Base-by-base conservation (phyloP, 106 monocot genomes). In the Dendrobium officinale region DNA sequence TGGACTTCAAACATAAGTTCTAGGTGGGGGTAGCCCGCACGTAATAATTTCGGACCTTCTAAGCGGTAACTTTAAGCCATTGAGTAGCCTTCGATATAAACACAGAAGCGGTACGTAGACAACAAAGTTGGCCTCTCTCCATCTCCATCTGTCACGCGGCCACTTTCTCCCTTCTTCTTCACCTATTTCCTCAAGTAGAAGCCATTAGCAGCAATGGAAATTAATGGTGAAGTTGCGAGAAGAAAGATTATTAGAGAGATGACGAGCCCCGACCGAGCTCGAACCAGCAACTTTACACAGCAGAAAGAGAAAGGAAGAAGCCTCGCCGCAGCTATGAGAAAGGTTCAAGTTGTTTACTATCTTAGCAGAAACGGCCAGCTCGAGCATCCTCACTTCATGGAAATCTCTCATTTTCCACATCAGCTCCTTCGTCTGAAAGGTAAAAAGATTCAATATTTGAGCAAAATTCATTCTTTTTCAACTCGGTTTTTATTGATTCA, bases 381-480 rank as follows among this genome's bases (percentile, higher is more conserved):
- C 42, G 95, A 96, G 78, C 95, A 96, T 77, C 95, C 95, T 9
- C 95, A 96, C 77, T 96, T 96, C 84, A 87, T 96, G 89, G 95
- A 96, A 86, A 83, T 96, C 79, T 59, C 93, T 44, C 89, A 84
- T 43, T 85, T 83, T 72, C 88, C 86, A 9, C 91, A 84, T 68
- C 93, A 96, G 37, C 91, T 84, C 1, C 85, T 93, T 13, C 86
- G 89, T 24, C 89, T 96, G 77, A 96, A 51, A 51, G 51, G 51
- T 15, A 13, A 51, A 51, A 51, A 51, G 15, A 51, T 51, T 51
- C 51, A 10, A 51, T 13, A 9, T 51, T 51, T 51, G 15, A 10
- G 51, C 51, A 51, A 51, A 51, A 51, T 51, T 51, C 11, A 15
- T 51, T 51, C 51, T 51, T 51, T 51, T 51, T 51, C 11, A 13